These are phyloP conservation scores for Globisporangium takayamanum DNA, from an alignment of 352 stramenopile species.

Conservation along the genomic window DNA sequence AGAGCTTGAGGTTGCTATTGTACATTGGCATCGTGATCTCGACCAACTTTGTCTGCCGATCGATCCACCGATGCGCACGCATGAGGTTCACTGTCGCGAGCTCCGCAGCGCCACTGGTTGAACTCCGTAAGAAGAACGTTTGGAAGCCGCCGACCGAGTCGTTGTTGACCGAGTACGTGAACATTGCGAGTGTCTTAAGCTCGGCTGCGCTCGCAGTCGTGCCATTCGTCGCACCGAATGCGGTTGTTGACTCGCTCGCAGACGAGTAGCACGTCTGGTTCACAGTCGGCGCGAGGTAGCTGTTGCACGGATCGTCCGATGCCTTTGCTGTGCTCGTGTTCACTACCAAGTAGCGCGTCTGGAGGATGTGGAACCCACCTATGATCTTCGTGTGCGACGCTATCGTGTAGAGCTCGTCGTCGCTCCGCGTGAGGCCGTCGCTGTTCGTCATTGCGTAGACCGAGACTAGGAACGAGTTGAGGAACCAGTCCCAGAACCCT, in stretches of 20 bases:
- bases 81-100: slow-evolving; percentile 22
- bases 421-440: slow-evolving; percentile 7
- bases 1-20: slow-evolving; percentile 45
- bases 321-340: slow-evolving; percentile 25
- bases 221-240: slow-evolving; percentile 33
- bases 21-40: slow-evolving; percentile 48
- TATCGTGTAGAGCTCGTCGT: slow-evolving; percentile 41
- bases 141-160: slow-evolving; percentile 33
- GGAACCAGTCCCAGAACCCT: slow-evolving; percentile 58
- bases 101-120: slow-evolving; percentile 27
- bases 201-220: slow-evolving; percentile 8
- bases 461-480: slow-evolving; percentile 39
- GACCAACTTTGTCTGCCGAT: slow-evolving; percentile 45
- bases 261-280: slow-evolving; percentile 28
- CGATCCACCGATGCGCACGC: slow-evolving; percentile 43
- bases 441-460: slow-evolving; percentile 33
- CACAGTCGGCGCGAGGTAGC: slow-evolving; percentile 35
- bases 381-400: slow-evolving; percentile 52
- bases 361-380: slow-evolving; percentile 55
- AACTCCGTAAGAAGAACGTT: slow-evolving; percentile 49
- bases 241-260: slow-evolving; percentile 26
- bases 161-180: slow-evolving; percentile 33
- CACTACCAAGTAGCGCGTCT: slow-evolving; percentile 39
- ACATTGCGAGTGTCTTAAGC: slow-evolving; percentile 44
- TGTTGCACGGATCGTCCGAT: slow-evolving; percentile 11